Percentiles rank a stretch among this genome's conserved stretches.
phyloP scores from a whole-genome alignment of 2,329 filamentous ascomycete genomes.

The Trichoderma sp. region DNA sequence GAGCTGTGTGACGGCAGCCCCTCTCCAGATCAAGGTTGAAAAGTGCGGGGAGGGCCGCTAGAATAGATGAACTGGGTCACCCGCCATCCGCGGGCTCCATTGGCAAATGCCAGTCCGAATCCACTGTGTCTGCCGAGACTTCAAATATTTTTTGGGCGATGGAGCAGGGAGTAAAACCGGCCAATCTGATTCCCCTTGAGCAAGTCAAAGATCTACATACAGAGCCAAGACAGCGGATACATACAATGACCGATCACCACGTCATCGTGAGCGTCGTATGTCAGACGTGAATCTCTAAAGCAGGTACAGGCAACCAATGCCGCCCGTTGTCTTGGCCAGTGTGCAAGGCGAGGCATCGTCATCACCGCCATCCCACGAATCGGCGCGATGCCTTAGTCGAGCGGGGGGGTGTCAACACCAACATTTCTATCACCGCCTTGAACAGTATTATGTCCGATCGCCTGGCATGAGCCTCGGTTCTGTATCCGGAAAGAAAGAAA shows the following conservation, averaged over 20 bases:
- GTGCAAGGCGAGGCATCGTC: background rate
- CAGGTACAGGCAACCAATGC: background rate
- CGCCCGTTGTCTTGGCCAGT: background rate
- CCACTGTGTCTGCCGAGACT: background rate
- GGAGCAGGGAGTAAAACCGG: background rate
- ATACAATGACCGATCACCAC: background rate
- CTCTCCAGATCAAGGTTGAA: background rate
- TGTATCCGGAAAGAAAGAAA: background rate
- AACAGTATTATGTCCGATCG: conserved; percentile 7
- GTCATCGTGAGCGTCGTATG: background rate
- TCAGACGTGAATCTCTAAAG: background rate
- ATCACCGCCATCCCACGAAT: background rate
- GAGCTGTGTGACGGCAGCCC: background rate
- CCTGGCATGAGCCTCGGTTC: conserved; percentile 11
- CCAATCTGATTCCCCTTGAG: background rate
- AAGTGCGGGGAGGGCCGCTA: conserved; percentile 14
- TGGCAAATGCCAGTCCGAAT: background rate
- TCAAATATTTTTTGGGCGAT: background rate
- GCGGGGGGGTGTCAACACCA: background rate
- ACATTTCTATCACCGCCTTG: background rate
- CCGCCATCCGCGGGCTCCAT: conserved; percentile 2
- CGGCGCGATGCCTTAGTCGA: background rate
- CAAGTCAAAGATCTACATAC: background rate
- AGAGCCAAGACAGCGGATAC: background rate
- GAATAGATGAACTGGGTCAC: background rate